Percentiles rank a stretch among this genome's conserved stretches.
Conservation (phyloP, 495 filamentous ascomycete genomes). For the Aspergillus haitiensis region DNA sequence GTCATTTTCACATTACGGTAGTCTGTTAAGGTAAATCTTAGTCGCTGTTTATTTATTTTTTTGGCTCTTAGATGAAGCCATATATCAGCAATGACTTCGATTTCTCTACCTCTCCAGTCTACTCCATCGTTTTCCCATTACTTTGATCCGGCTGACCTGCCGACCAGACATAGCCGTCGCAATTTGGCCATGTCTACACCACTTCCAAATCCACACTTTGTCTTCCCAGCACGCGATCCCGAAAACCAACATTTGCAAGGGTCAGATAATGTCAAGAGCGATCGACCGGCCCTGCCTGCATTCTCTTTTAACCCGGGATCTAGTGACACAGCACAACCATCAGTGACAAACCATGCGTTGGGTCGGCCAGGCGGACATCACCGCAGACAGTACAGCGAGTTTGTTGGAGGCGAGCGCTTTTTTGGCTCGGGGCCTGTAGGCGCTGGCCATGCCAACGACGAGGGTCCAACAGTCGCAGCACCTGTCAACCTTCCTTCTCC, state of each 20-base stretch:
- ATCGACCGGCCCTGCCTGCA: constrained; percentile 53
- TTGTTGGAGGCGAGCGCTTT: constrained; percentile 71
- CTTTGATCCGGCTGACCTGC: constrained; percentile 30
- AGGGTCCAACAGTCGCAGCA: constrained; percentile 39
- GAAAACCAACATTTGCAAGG: constrained; percentile 21
- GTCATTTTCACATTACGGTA: constrained; percentile 10
- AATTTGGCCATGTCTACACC: constrained; percentile 45
- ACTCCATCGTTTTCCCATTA: constrained; percentile 36
- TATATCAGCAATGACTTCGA: constrained; percentile 40
- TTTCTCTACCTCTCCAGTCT: constrained; percentile 42
- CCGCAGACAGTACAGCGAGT: constrained; percentile 68
- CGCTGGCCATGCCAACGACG: constrained; percentile 64
- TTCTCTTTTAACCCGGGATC: constrained; percentile 67
- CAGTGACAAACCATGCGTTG: constrained; percentile 30
- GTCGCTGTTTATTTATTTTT: constrained; percentile 16
- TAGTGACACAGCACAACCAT: constrained; percentile 31
- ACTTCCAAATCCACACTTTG: constrained; percentile 69
- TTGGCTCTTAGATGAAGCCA: constrained; percentile 21
- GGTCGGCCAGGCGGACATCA: constrained; percentile 59
- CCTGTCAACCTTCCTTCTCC: constrained; percentile 50
- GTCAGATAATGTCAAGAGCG: constrained; percentile 18
- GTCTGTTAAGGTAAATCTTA: constrained; percentile 15
- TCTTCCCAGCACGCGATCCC: constrained; percentile 59
- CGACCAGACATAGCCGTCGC: constrained; percentile 31
- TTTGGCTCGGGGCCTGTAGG: constrained; percentile 56